Percentiles rank a stretch among this genome's conserved stretches.
Evolutionary conservation across 805 yeast species (phyloP).

Genomic region (Wickerhamiella lipophila): DNA sequence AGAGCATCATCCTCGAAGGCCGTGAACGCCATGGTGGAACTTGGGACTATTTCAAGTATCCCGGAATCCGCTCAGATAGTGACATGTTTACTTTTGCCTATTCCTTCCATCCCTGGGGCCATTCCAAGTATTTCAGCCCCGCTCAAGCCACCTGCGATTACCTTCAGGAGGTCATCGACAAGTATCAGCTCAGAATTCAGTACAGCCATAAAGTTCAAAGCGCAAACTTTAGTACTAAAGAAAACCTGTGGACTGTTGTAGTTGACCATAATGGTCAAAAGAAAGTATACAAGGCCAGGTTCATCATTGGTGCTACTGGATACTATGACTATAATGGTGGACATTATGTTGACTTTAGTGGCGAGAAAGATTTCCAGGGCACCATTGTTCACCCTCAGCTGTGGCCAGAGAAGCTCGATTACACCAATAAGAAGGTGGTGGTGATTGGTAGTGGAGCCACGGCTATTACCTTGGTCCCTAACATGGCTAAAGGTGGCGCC

Average conservation of each 20-base stretch:
- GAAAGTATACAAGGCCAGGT: not conserved
- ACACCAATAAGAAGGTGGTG: not conserved
- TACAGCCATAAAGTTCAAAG: not conserved
- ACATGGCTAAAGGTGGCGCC: constrained; percentile 3
- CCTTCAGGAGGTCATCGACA: constrained; percentile 7
- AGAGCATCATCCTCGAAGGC: not conserved
- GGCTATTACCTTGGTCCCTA: constrained; percentile 2
- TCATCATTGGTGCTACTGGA: constrained; percentile 4
- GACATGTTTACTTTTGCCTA: constrained; percentile 10
- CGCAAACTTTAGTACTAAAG: not conserved
- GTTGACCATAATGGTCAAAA: not conserved
- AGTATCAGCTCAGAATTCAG: not conserved
- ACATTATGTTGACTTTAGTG: not conserved
- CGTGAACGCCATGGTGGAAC: not conserved
- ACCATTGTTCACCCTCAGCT: not conserved
- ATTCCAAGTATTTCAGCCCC: not conserved
- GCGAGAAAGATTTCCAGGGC: not conserved
- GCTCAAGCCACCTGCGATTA: not conserved
- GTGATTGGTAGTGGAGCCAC: constrained; percentile 6
- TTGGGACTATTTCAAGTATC: constrained; percentile 8
- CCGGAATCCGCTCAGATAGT: constrained; percentile 5
- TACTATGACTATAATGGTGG: constrained; percentile 3
- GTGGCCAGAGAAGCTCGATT: constrained; percentile 4
- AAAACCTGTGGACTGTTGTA: constrained; percentile 1
- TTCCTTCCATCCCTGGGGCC: constrained; percentile 6